Evolutionary conservation across 495 filamentous ascomycete species (phyloP), one percentile per base, ranked within the genome.

Genomic region (Aspergillus olivimuriae): DNA sequence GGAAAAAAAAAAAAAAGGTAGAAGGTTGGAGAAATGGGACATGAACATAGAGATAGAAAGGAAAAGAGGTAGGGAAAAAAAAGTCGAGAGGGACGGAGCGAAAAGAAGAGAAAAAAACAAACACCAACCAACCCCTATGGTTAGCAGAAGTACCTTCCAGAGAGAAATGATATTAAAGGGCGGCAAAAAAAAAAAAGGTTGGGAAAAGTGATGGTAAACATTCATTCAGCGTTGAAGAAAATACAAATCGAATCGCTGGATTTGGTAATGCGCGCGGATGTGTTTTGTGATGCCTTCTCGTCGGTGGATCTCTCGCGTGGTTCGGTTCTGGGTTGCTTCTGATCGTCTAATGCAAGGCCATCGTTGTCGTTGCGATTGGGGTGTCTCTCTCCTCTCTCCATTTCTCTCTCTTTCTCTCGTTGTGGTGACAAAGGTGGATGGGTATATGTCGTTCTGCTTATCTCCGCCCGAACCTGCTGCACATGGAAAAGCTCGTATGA

Each of bases 381-480:
- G 31, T 43, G 31, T 18, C 15, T 10, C 15, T 34, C 19, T 19
- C 26, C n/a, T n/a, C n/a, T n/a, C n/a, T n/a, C n/a, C n/a, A n/a
- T n/a, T n/a, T n/a, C n/a, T n/a, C n/a, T n/a, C n/a, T 47, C 39
- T 41, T 19, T 52, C 41, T 52, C 48, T 55, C 51, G 51, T 49
- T 38, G 44, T 28, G 44, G 44, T 34, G 44, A 50, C 44, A 54
- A 43, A 35, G n/a, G 24, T 39, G 47, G 46, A 46, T 52, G 44
- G 36, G 35, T 48, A 41, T 57, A 45, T 57, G 52, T 39, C 38
- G 56, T 28, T 28, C 24, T 56, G 57, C 72, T 80, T 89, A 91
- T 88, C 86, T 84, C 74, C 89, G 86, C 71, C 89, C 88, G 87
- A 94, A 94, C 86, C 89, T 95, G 81, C 85, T 87, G 79, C 76